These are phyloP conservation scores for Epichloe amarillans DNA, from an alignment of 2,329 filamentous ascomycete species.

Conservation along the genomic window DNA sequence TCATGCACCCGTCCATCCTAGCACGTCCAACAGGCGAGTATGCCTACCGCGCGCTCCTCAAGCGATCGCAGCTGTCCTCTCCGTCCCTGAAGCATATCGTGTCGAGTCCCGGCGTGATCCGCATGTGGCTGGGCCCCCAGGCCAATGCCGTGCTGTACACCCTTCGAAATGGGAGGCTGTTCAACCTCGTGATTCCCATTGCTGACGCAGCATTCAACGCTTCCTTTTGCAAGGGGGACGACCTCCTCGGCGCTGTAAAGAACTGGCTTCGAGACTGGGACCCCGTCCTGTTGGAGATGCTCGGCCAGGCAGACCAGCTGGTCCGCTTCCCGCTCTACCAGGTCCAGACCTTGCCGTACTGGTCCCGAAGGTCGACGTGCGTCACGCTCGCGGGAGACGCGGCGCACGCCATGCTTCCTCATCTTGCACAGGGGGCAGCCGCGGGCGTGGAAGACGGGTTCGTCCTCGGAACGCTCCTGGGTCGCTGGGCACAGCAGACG, in stretches of 20 bases:
- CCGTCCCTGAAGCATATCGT: neutral
- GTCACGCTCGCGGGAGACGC: conserved; percentile 10
- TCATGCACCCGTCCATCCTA: conserved; percentile 5
- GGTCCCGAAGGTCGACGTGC: conserved; percentile 1
- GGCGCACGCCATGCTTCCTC: conserved; percentile 11
- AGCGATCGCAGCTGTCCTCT: conserved; percentile 1
- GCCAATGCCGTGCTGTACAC: conserved; percentile 6
- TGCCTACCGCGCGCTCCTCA: conserved; percentile 7
- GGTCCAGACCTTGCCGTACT: conserved; percentile 4
- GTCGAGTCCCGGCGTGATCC: neutral
- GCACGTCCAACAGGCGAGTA: conserved; percentile 2
- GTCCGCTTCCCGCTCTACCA: conserved; percentile 5
- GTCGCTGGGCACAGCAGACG: conserved; percentile 1
- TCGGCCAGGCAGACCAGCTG: conserved; percentile 3
- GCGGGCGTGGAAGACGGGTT: conserved; percentile 14
- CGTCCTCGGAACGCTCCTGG: conserved; percentile 16
- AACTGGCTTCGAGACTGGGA: conserved; percentile 4
- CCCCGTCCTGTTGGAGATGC: conserved; percentile 3
- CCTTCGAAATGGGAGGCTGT: conserved; percentile 1
- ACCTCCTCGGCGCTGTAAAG: neutral
- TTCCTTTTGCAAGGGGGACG: neutral
- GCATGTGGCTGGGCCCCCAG: conserved; percentile 4
- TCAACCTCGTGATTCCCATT: conserved; percentile 6
- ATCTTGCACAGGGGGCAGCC: conserved; percentile 15
- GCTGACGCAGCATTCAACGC: conserved; percentile 3